Percentiles rank a stretch among this genome's conserved stretches.
Conservation (phyloP, 805 yeast species). For the Candida sithepensis region DNA sequence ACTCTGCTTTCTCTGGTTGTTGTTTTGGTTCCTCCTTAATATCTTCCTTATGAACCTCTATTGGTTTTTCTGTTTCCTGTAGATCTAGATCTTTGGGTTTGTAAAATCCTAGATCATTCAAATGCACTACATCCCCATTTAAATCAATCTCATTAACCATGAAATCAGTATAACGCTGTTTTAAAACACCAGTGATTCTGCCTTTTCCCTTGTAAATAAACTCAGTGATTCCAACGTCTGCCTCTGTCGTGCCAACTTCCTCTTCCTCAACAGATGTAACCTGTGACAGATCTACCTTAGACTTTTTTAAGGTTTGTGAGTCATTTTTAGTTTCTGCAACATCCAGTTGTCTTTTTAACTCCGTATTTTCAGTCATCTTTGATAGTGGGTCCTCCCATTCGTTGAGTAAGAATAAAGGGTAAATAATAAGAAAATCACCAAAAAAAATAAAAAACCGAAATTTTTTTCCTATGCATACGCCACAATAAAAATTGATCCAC, state of each 20-base stretch:
- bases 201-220: constrained; percentile 49
- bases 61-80: constrained; percentile 27
- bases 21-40: constrained; percentile 33
- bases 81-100: background rate
- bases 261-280: background rate
- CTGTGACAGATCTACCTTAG: constrained; percentile 5
- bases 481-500: background rate
- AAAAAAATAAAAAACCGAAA: background rate
- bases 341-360: constrained; percentile 7
- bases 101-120: constrained; percentile 61
- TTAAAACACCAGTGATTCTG: constrained; percentile 78
- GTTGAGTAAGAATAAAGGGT: too few species aligned
- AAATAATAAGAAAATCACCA: too few species aligned
- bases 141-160: constrained; percentile 82
- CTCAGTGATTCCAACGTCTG: constrained; percentile 84
- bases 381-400: background rate
- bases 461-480: background rate
- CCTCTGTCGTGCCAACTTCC: constrained; percentile 52
- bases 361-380: constrained; percentile 5
- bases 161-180: constrained; percentile 90
- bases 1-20: constrained; percentile 37
- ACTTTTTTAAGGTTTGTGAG: background rate
- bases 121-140: constrained; percentile 67
- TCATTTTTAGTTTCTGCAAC: background rate
- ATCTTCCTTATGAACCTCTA: constrained; percentile 37